Evolutionary conservation across 225 moss, liverwort and hornwort species (phyloP).

Genomic region (Takakia lepidozioides): DNA sequence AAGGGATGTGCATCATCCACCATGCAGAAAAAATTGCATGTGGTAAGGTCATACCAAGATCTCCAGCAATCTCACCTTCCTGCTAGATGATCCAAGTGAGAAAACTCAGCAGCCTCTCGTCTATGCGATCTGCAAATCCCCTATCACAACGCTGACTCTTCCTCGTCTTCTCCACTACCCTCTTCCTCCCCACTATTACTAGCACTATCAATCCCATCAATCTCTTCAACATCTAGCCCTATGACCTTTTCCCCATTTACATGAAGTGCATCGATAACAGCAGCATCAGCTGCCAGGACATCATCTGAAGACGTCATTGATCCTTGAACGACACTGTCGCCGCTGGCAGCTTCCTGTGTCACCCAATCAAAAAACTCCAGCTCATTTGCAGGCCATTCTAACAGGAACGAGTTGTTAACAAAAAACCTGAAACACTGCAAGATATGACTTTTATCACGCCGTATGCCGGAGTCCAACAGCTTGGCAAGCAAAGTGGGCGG

Average conservation of each 20-base stretch:
- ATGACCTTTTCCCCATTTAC: background rate
- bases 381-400: constrained; percentile 38
- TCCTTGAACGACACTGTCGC: constrained; percentile 30
- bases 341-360: constrained; percentile 13
- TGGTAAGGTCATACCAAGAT: no score
- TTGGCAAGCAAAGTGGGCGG: constrained; percentile 62
- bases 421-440: constrained; percentile 79
- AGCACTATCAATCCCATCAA: background rate
- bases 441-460: constrained; percentile 73
- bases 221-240: background rate
- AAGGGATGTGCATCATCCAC: no score
- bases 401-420: constrained; percentile 62
- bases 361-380: constrained; percentile 29
- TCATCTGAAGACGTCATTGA: constrained; percentile 38
- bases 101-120: no score
- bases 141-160: no score
- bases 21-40: no score
- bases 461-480: constrained; percentile 65
- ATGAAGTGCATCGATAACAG: constrained; percentile 13
- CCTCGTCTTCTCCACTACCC: no score
- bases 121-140: no score
- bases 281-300: constrained; percentile 34
- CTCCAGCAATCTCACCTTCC: no score
- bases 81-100: no score
- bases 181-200: no score